Evolutionary conservation across 169 alveolate genomes (phyloP), one percentile per base, ranked within the genome.

Genomic region (Neospora caninum): DNA sequence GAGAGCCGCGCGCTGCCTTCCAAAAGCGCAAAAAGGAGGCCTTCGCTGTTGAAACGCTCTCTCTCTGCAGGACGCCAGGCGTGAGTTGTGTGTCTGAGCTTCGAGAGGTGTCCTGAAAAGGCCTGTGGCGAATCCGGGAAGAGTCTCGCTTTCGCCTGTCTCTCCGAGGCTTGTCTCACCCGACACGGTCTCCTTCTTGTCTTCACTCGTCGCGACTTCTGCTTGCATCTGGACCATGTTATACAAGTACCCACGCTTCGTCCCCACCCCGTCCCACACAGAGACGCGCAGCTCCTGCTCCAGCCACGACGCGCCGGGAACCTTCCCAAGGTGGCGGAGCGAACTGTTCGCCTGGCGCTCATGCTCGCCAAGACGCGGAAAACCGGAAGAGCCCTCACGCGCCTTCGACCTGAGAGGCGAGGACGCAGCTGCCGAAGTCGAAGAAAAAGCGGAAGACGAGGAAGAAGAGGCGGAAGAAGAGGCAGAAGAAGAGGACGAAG

Each of bases 201-300:
- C 93, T 25, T 88, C 67, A 1, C 84, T 38, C 9, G 93, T 36
- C 31, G 54, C 36, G 4, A 88, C 70, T 9, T 43, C 45, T 0
- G 69, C 83, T 18, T 38, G 49, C 39, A 80, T 64, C 73, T 88
- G 93, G 7, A 41, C 64, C 22, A 91, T 80, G 83, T 91, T 91
- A 41, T 82, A 91, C 39, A 91, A 64, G 73, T 91, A 91, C 0
- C 91, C 94, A 4, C 49, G 34, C 20, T 88, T 9, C 4, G 64
- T 69, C 22, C 94, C 94, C 38, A 18, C 70, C 1, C 58, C 80
- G 31, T 13, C 45, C 94, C 94, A 91, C 27, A 83, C 94, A 16
- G 64, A 80, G 31, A 91, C 94, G 42, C 94, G 78, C 38, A 91
- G 42, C 91, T 39, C 70, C 22, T 39, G 70, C 84, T 91, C 94